These are phyloP conservation scores for Ustilago cynodontis DNA, from an alignment of 1,284 basidiomycete genomes.

Conservation along the genomic window DNA sequence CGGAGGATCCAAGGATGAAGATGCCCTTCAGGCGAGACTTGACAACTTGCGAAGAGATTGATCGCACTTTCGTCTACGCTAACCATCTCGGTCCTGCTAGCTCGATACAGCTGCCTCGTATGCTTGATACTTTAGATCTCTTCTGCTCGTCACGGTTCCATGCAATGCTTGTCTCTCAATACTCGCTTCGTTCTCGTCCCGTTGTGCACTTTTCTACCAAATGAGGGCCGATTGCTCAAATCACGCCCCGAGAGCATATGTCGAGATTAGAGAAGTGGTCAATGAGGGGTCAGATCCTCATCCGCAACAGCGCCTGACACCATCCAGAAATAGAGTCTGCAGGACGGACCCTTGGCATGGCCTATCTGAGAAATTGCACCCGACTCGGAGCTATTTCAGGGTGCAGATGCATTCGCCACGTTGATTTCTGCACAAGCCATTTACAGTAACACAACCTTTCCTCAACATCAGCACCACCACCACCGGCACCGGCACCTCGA, in stretches of 20 bases:
- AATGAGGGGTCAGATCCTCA: too few relatives aligned
- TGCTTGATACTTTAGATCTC: conserved; percentile 6
- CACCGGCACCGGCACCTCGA: neutral
- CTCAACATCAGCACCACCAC: neutral
- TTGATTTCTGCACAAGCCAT: conserved; percentile 6
- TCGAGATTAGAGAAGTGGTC: too few relatives aligned
- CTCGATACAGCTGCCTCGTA: neutral
- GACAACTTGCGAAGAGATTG: conserved; percentile 64
- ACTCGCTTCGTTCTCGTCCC: neutral
- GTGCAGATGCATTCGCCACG: conserved; percentile 5
- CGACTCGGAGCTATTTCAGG: neutral
- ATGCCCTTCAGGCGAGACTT: conserved; percentile 66
- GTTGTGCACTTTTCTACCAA: neutral
- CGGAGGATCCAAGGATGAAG: conserved; percentile 59
- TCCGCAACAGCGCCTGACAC: too few relatives aligned
- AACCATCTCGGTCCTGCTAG: neutral
- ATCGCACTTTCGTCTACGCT: neutral
- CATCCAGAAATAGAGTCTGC: neutral
- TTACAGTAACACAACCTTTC: neutral
- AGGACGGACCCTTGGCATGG: neutral
- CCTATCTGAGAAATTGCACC: neutral
- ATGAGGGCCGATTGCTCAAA: too few relatives aligned
- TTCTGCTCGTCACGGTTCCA: conserved; percentile 10
- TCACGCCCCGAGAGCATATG: too few relatives aligned
- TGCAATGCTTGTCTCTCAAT: neutral